phyloP scores from a whole-genome alignment of 352 stramenopile species.

The Elongisporangium anandrum region DNA sequence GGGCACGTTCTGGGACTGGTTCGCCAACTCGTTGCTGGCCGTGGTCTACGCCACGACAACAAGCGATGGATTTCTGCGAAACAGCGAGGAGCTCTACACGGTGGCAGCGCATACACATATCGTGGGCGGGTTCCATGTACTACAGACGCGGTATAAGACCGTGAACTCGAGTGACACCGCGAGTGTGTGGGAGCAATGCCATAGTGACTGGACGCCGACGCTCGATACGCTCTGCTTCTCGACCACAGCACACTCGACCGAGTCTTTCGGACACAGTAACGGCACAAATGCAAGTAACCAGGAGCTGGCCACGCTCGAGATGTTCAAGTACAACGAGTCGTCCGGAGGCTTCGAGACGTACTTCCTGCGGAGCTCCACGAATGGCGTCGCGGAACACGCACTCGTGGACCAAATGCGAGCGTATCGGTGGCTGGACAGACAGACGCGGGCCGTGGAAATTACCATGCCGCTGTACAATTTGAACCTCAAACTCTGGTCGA shows the following conservation, averaged over 20 bases:
- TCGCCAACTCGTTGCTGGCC: slow-evolving; percentile 49
- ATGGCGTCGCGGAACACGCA: slow-evolving; percentile 19
- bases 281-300: slow-evolving; percentile 19
- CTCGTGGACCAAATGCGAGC: slow-evolving; percentile 31
- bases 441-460: slow-evolving; percentile 54
- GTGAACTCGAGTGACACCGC: slow-evolving; percentile 38
- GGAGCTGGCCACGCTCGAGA: slow-evolving; percentile 34
- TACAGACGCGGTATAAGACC: slow-evolving; percentile 39
- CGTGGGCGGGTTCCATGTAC: slow-evolving; percentile 60
- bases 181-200: slow-evolving; percentile 38
- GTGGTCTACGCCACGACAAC: slow-evolving; percentile 36
- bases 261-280: slow-evolving; percentile 32
- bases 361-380: slow-evolving; percentile 43
- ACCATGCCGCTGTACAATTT: slow-evolving; percentile 59
- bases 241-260: slow-evolving; percentile 18
- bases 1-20: slow-evolving; percentile 53
- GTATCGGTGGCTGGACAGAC: slow-evolving; percentile 51
- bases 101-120: slow-evolving; percentile 60
- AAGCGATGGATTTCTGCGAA: slow-evolving; percentile 13
- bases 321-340: slow-evolving; percentile 56
- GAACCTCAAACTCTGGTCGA: slow-evolving; percentile 57
- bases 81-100: slow-evolving; percentile 36
- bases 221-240: slow-evolving; percentile 39
- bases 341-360: slow-evolving; percentile 48
- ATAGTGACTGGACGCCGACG: slow-evolving; percentile 34